Evolutionary conservation across 2,329 filamentous ascomycete species (phyloP).

Genomic region (Botrytis cinerea): DNA sequence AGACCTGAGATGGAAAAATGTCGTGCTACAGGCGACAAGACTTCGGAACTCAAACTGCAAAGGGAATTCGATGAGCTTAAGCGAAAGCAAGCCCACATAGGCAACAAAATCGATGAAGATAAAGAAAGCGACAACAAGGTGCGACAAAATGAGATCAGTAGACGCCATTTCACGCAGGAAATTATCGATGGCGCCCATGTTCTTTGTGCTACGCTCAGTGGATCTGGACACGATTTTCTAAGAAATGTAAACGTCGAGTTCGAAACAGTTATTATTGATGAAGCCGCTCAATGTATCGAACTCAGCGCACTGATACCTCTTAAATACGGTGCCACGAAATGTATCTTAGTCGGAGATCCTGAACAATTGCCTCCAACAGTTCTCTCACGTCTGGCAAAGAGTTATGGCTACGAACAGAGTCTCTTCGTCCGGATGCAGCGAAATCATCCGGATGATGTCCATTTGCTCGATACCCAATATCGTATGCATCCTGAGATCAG

Average conservation of each 20-base stretch:
- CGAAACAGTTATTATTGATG: slow-evolving; percentile 97
- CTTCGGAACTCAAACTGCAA: slow-evolving; percentile 58
- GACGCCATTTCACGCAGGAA: slow-evolving; percentile 83
- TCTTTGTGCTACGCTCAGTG: slow-evolving; percentile 91
- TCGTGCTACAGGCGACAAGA: slow-evolving; percentile 55
- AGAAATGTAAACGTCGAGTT: slow-evolving; percentile 90
- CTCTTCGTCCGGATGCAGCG: slow-evolving; percentile 98
- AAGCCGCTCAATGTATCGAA: slow-evolving; percentile 97
- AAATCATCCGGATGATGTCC: slow-evolving; percentile 83
- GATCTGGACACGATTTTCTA: slow-evolving; percentile 90
- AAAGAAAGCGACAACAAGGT: slow-evolving; percentile 83
- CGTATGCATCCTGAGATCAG: slow-evolving; percentile 99
- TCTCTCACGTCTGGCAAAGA: slow-evolving; percentile 86
- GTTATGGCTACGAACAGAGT: slow-evolving; percentile 95
- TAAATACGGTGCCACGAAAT: slow-evolving; percentile 96
- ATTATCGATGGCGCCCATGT: slow-evolving; percentile 90
- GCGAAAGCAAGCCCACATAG: slow-evolving; percentile 73
- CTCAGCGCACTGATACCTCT: slow-evolving; percentile 93
- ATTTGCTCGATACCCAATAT: slow-evolving; percentile 96
- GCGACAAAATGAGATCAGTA: slow-evolving; percentile 82
- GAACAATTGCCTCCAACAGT: slow-evolving; percentile 97
- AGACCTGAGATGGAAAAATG: slow-evolving; percentile 71
- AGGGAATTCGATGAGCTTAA: slow-evolving; percentile 78
- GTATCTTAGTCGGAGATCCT: slow-evolving; percentile 94
- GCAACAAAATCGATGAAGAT: slow-evolving; percentile 80